Base-by-base conservation (phyloP, 176 grass and related monocot genomes). In the Cenchrus americanus region DNA sequence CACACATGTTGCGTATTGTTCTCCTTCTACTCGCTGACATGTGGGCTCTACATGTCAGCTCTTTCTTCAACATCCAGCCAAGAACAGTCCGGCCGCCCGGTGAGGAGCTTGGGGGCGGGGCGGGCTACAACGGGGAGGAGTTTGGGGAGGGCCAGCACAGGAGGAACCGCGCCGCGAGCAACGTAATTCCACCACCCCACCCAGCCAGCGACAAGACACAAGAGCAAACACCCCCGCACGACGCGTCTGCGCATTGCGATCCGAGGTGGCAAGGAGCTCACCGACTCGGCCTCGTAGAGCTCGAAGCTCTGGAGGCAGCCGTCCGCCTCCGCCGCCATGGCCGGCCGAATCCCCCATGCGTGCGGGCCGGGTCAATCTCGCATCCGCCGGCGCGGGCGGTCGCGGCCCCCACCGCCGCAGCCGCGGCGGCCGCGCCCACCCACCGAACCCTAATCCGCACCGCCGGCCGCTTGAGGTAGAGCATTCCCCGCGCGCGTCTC, bases 401-500 rank as follows among this genome's bases (percentile, higher is more conserved):
- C 89, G 87, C 75, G 83, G 62, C 84, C 62, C n/a, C n/a, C n/a
- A n/a, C 44, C 75, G 32, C 75, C 2, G 67, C 69, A 46, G n/a
- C n/a, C n/a, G 52, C 49, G 27, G 43, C 69, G 1, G 61, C 69
- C 55, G 52, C 40, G 1, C 44, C 62, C 41, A 51, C 74, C 14
- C 80, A 76, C 89, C 85, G 62, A 83, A 90, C 53, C 80, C 89
- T 87, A 55, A 62, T 87, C 85, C 75, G 76, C 75, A 69, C 52
- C 80, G 76, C 52, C 75, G 84, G 89, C 75, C 69, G 89, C 80
- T 90, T 90, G 75, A 90, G 89, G 84, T 90, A 90, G 75, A 90
- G 76, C 89, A 90, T 90, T 87, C 89, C 89, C 88, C 63, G 87
- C 50, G 32, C 80, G 68, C n/a, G n/a, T 44, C 43, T 44, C 43